phyloP scores from a whole-genome alignment of 192 early-diverging fungal species.

The Fimicolochytrium jonesii region DNA sequence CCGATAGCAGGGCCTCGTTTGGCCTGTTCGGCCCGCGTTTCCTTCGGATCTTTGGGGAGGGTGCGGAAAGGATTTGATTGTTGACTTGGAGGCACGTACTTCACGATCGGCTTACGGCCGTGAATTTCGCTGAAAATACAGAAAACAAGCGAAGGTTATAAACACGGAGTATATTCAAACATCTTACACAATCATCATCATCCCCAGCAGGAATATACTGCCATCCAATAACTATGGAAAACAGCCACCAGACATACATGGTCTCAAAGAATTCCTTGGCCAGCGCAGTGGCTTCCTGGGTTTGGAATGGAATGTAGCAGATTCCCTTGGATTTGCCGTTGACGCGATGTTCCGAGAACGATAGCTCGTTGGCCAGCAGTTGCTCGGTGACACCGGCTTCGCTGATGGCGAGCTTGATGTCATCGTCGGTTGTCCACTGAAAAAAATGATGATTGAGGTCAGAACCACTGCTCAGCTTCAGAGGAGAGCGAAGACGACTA shows the following conservation, averaged over 20 bases:
- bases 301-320: slow-evolving; percentile 29
- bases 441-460: background rate
- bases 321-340: slow-evolving; percentile 41
- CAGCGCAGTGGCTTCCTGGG: slow-evolving; percentile 7
- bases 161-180: background rate
- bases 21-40: slow-evolving; percentile 7
- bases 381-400: slow-evolving; percentile 25
- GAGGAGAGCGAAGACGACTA: background rate
- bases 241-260: slow-evolving; percentile 28
- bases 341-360: slow-evolving; percentile 28
- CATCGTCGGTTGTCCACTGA: slow-evolving; percentile 35
- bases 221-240: background rate
- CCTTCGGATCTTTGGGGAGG: slow-evolving; percentile 26
- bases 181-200: background rate
- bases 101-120: slow-evolving; percentile 24
- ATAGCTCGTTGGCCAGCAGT: slow-evolving; percentile 19
- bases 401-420: slow-evolving; percentile 12
- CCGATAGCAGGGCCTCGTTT: background rate
- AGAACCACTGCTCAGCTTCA: background rate
- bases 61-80: slow-evolving; percentile 25
- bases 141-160: background rate
- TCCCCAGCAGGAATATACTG: background rate
- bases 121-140: slow-evolving; percentile 19
- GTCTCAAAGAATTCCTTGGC: slow-evolving; percentile 30
- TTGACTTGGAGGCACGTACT: slow-evolving; percentile 11